Evolutionary conservation across 768 basidiomycete genomes (phyloP).

Genomic region (Myochromella boudieri): DNA sequence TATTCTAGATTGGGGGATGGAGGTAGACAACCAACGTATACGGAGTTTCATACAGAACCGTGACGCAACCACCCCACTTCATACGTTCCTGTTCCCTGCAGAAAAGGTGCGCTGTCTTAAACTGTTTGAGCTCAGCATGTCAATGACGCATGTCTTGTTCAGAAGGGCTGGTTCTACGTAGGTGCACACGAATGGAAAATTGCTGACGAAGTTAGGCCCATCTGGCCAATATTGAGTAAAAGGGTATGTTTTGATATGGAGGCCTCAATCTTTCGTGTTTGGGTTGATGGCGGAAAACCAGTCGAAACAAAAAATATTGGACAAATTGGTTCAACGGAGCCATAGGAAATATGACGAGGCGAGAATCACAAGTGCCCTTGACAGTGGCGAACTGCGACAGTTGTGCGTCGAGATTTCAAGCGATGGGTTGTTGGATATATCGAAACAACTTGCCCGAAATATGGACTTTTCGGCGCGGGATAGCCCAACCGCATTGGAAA

Average conservation of each 20-base stretch:
- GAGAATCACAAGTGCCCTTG: constrained; percentile 38
- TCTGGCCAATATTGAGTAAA: constrained; percentile 40
- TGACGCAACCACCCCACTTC: constrained; percentile 35
- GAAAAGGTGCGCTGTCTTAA: constrained; percentile 36
- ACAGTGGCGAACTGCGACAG: constrained; percentile 41
- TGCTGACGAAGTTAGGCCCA: constrained; percentile 22
- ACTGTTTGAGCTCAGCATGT: not conserved
- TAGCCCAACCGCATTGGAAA: too few relatives aligned
- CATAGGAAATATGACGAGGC: constrained; percentile 26
- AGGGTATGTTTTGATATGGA: constrained; percentile 28
- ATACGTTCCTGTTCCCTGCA: constrained; percentile 50
- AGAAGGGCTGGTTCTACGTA: constrained; percentile 52
- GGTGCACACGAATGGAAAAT: constrained; percentile 47
- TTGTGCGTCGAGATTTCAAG: constrained; percentile 26
- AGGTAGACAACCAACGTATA: constrained; percentile 30
- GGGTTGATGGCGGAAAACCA: constrained; percentile 12
- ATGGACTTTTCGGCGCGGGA: constrained; percentile 17
- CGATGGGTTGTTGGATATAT: constrained; percentile 10
- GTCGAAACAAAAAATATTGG: constrained; percentile 31
- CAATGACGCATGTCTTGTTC: constrained; percentile 2
- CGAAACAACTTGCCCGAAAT: constrained; percentile 11
- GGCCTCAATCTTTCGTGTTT: not conserved
- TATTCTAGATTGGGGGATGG: constrained; percentile 54
- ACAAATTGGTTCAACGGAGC: constrained; percentile 35
- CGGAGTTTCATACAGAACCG: constrained; percentile 26